A percentile compares a stretch with the other conserved stretches of the same genome.
Conservation (phyloP, 1,284 basidiomycete genomes). For the Ustilago bromivora region DNA sequence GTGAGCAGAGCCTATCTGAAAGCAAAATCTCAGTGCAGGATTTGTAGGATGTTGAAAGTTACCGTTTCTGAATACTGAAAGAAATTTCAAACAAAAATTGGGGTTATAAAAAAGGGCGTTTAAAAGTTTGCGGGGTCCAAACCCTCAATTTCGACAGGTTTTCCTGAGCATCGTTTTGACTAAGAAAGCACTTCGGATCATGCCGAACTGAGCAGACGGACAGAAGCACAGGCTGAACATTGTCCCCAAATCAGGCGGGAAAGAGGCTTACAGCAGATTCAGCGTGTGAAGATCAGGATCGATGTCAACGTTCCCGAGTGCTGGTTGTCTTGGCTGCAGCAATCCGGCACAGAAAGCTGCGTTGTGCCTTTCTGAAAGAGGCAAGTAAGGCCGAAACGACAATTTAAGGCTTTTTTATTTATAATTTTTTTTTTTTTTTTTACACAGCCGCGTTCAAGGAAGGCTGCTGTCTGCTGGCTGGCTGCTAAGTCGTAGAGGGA, state of each 20-base stretch:
- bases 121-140: not conserved
- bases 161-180: not conserved
- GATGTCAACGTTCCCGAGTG: no score
- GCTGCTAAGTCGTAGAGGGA: constrained; percentile 1
- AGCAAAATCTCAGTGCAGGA: no score
- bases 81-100: not conserved
- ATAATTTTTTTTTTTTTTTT: no score
- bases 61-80: not conserved
- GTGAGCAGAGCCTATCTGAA: not conserved
- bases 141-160: not conserved
- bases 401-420: no score
- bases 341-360: not conserved
- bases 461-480: not conserved
- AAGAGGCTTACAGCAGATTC: no score
- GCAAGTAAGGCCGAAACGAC: no score
- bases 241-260: no score
- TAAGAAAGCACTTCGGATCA: not conserved
- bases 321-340: not conserved
- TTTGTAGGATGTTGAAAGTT: no score
- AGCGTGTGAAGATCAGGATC: no score
- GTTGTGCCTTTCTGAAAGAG: not conserved
- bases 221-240: no score
- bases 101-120: not conserved
- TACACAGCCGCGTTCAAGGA: constrained; percentile 1
- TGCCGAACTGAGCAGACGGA: no score